Evolutionary conservation across 768 basidiomycete species (phyloP).

Genomic region (Fomitopsis serialis): DNA sequence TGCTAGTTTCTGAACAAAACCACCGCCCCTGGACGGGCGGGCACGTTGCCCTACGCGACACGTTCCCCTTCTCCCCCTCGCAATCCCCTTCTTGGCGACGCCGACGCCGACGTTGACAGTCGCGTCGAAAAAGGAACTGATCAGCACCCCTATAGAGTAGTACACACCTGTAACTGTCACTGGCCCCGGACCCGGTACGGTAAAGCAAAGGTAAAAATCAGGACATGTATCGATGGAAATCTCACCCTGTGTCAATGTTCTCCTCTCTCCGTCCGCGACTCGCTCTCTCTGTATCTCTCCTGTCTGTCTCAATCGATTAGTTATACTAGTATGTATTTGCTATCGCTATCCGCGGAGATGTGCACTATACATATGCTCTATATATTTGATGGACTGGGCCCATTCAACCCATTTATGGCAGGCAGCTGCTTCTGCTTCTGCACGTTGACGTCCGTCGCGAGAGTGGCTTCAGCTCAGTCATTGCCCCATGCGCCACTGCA

Average conservation of each 20-base stretch:
- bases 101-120: neutral
- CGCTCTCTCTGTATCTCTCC: too few species aligned
- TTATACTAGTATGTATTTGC: neutral
- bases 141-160: neutral
- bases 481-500: too few species aligned
- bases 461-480: too few species aligned
- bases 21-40: neutral
- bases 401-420: too few species aligned
- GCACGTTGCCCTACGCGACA: neutral
- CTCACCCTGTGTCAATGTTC: neutral
- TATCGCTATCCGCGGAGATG: neutral
- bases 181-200: neutral
- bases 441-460: too few species aligned
- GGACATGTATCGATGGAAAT: constrained; percentile 6
- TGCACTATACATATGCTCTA: neutral
- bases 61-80: neutral
- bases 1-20: neutral
- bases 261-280: too few species aligned
- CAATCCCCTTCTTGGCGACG: neutral
- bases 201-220: neutral
- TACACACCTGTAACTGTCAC: neutral
- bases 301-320: too few species aligned
- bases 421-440: too few species aligned
- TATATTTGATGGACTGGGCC: neutral
- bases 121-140: too few species aligned